phyloP scores from a whole-genome alignment of 257 asterid genomes.

The Petrea volubilis region DNA sequence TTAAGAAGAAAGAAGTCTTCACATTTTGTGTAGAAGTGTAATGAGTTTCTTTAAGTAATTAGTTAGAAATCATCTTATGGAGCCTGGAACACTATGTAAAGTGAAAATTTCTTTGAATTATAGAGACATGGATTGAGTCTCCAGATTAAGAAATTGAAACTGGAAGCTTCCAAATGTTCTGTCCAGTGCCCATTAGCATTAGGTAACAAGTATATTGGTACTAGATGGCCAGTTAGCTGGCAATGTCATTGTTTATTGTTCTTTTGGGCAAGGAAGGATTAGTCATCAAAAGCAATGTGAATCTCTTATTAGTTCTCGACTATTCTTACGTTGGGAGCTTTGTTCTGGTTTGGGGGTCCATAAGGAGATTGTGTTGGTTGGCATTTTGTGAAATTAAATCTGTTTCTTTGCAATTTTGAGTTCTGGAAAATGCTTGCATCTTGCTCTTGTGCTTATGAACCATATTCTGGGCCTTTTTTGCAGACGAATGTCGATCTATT shows the following conservation, averaged over 20 bases:
- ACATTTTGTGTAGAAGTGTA: not conserved
- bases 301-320: not conserved
- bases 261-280: not conserved
- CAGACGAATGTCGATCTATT: slow-evolving; percentile 72
- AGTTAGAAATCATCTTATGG: not conserved
- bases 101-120: not conserved
- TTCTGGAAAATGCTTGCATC: slow-evolving; percentile 3
- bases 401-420: not conserved
- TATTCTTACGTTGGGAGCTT: not conserved
- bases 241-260: not conserved
- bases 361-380: not conserved
- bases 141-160: not conserved
- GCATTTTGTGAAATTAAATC: not conserved
- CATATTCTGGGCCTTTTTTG: slow-evolving; percentile 21
- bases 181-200: not conserved
- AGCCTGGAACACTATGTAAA: not conserved
- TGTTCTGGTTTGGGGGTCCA: not conserved
- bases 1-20: not conserved
- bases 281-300: not conserved
- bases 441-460: slow-evolving; percentile 14
- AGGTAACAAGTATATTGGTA: no score
- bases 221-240: no score
- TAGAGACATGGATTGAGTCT: not conserved
- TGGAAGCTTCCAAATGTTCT: not conserved
- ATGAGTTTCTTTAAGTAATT: not conserved